Conservation (phyloP, 2,329 filamentous ascomycete species). For the Exophiala phaeomuriformis region DNA sequence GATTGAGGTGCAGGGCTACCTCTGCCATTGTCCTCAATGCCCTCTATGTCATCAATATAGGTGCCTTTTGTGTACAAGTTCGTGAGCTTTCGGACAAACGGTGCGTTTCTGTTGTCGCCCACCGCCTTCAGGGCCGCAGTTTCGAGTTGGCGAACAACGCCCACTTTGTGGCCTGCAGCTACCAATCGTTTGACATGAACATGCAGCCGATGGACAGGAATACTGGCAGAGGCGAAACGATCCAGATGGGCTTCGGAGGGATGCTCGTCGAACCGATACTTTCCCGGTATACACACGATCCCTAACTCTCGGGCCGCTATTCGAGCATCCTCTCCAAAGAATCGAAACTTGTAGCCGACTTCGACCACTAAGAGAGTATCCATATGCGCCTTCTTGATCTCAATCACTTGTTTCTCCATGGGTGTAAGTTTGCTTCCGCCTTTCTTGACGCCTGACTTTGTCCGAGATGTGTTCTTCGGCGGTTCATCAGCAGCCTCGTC, state of each 20-base stretch:
- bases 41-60: slow-evolving; percentile 88
- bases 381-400: slow-evolving; percentile 85
- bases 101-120: slow-evolving; percentile 86
- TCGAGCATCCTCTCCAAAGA: slow-evolving; percentile 92
- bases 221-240: slow-evolving; percentile 89
- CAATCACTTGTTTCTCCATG: slow-evolving; percentile 86
- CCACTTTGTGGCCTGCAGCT: slow-evolving; percentile 88
- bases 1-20: slow-evolving; percentile 54
- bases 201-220: slow-evolving; percentile 81
- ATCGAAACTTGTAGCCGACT: slow-evolving; percentile 95
- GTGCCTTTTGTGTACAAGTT: slow-evolving; percentile 98
- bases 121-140: slow-evolving; percentile 93
- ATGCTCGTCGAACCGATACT: slow-evolving; percentile 89
- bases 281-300: slow-evolving; percentile 95
- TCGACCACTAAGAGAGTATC: slow-evolving; percentile 88
- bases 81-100: slow-evolving; percentile 86
- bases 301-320: slow-evolving; percentile 82
- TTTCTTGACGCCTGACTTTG: slow-evolving; percentile 56
- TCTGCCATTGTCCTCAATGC: slow-evolving; percentile 51
- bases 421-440: slow-evolving; percentile 80
- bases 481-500: slow-evolving; percentile 48
- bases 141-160: slow-evolving; percentile 87
- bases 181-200: slow-evolving; percentile 93
- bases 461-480: slow-evolving; percentile 39
- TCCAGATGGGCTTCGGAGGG: slow-evolving; percentile 86